phyloP scores from a whole-genome alignment of 805 yeast species.

The Hermanozyma aechmeae region DNA sequence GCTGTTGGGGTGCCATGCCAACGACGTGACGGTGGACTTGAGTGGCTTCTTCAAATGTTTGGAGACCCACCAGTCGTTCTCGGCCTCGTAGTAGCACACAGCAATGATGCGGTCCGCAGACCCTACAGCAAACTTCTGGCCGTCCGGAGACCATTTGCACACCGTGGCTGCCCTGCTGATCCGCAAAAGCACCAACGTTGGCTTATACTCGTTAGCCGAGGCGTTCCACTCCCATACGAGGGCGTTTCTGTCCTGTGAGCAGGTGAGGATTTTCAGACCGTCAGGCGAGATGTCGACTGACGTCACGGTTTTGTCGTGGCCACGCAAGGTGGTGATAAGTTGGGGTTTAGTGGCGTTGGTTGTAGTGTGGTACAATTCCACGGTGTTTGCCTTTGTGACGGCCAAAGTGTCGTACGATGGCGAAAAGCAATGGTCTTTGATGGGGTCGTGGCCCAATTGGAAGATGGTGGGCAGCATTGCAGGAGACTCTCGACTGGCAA shows the following conservation, averaged over 20 bases:
- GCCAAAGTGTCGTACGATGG: slow-evolving; percentile 59
- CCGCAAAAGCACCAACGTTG: slow-evolving; percentile 85
- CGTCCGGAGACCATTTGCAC: slow-evolving; percentile 92
- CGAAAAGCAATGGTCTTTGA: slow-evolving; percentile 86
- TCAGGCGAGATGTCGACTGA: slow-evolving; percentile 85
- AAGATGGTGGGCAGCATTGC: slow-evolving; percentile 33
- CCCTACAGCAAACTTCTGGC: slow-evolving; percentile 95
- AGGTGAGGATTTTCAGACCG: slow-evolving; percentile 80
- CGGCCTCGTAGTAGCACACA: slow-evolving; percentile 90
- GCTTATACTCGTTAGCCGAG: slow-evolving; percentile 55
- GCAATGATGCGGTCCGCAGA: slow-evolving; percentile 92
- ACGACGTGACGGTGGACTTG: slow-evolving; percentile 71
- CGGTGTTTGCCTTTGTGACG: slow-evolving; percentile 68
- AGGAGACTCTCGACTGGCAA: too few relatives aligned
- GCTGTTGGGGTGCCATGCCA: slow-evolving; percentile 91
- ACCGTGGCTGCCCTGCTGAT: slow-evolving; percentile 93
- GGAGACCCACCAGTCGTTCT: slow-evolving; percentile 99
- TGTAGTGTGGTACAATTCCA: slow-evolving; percentile 62
- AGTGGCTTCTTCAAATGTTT: slow-evolving; percentile 95
- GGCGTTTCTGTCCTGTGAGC: slow-evolving; percentile 97
- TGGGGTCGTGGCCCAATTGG: slow-evolving; percentile 74
- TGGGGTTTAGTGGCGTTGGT: slow-evolving; percentile 41
- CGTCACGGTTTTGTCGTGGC: slow-evolving; percentile 90
- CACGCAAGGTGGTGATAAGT: slow-evolving; percentile 57
- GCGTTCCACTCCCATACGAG: slow-evolving; percentile 81